These are phyloP conservation scores for Protostelium mycophagum DNA, from an alignment of 78 protist genomes.

Conservation along the genomic window DNA sequence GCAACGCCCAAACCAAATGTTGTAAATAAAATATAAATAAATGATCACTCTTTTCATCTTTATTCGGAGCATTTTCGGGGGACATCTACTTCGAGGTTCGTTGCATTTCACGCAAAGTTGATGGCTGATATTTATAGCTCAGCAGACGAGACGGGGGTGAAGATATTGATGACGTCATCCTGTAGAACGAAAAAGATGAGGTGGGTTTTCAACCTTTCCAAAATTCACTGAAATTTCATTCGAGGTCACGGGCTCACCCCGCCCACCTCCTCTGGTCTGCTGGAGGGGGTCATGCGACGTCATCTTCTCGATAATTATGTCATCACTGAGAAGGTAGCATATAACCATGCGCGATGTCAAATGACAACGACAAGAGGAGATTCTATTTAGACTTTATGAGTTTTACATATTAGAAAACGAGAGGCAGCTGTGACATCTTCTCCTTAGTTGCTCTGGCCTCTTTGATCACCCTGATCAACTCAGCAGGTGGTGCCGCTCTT, in stretches of 20 bases:
- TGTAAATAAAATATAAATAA: too few relatives aligned
- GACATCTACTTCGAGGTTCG: not conserved
- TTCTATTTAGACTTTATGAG: too few relatives aligned
- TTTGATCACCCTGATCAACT: not conserved
- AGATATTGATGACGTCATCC: not conserved
- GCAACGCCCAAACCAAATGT: too few relatives aligned
- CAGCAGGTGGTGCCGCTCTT: not conserved
- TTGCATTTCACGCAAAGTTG: not conserved
- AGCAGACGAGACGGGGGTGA: not conserved
- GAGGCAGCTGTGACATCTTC: not conserved
- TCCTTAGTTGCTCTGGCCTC: not conserved
- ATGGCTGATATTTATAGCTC: not conserved
- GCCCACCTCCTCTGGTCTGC: not conserved
- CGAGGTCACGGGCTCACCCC: not conserved
- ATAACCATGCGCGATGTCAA: not conserved
- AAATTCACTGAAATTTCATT: not conserved
- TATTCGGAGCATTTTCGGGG: not conserved
- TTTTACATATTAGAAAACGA: not conserved
- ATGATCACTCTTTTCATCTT: too few relatives aligned
- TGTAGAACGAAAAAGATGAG: slow-evolving; percentile 3
- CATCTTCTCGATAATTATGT: not conserved
- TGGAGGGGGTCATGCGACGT: slow-evolving; percentile 1
- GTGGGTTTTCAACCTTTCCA: not conserved
- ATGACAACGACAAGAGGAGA: not conserved
- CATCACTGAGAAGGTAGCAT: not conserved